These are phyloP conservation scores for Trebouxia sp. DNA, from an alignment of 139 green algal genomes.

Conservation along the genomic window DNA sequence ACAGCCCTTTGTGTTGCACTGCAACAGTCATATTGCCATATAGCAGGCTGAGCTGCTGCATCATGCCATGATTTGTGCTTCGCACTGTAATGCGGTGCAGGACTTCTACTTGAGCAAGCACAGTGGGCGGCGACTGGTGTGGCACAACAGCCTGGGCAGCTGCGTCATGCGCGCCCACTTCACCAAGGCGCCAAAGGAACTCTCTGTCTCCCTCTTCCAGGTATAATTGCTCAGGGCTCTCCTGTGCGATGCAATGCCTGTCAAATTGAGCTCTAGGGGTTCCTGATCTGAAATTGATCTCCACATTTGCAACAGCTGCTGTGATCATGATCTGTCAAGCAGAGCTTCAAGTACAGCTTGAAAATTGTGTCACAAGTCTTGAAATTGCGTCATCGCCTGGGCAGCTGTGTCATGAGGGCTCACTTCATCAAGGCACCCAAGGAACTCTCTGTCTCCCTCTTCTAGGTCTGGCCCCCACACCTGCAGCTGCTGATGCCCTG, in stretches of 20 bases:
- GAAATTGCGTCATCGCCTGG: conserved; percentile 88
- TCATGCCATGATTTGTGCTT: conserved; percentile 29
- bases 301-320: too few relatives aligned
- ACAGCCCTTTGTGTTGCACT: conserved; percentile 81
- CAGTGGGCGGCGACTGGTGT: conserved; percentile 87
- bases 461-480: conserved; percentile 58
- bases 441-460: conserved; percentile 90
- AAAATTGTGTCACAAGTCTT: too few relatives aligned
- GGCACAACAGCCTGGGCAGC: conserved; percentile 85
- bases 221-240: conserved; percentile 21
- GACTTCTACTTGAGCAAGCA: conserved; percentile 96
- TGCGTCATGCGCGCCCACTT: conserved; percentile 88
- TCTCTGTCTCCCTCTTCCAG: conserved; percentile 89
- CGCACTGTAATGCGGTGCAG: too few relatives aligned
- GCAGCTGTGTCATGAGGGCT: conserved; percentile 81
- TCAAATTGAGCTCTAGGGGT: too few relatives aligned
- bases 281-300: too few relatives aligned
- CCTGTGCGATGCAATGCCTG: too few relatives aligned
- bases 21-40: conserved; percentile 78
- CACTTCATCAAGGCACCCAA: conserved; percentile 82
- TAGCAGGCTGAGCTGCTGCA: conserved; percentile 47
- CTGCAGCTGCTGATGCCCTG: neutral
- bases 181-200: conserved; percentile 88
- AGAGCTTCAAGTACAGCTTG: too few relatives aligned
- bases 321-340: too few relatives aligned